A percentile compares a stretch with the other conserved stretches of the same genome.
These are phyloP conservation scores for Scheffersomyces ergatensis DNA, from an alignment of 805 yeast species.

Conservation along the genomic window DNA sequence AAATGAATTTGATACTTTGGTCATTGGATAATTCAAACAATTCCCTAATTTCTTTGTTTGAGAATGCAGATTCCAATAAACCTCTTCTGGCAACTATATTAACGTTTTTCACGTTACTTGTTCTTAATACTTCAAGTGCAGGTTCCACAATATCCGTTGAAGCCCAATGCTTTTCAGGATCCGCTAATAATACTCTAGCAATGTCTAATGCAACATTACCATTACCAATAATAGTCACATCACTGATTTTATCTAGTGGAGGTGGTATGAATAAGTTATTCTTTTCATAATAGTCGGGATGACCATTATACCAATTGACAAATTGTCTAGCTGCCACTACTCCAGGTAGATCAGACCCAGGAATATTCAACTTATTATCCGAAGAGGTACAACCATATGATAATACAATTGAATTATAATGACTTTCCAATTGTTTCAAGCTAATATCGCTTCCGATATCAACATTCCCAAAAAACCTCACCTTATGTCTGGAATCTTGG, in stretches of 20 bases:
- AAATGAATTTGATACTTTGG: slow-evolving; percentile 45
- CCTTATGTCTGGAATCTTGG: slow-evolving; percentile 7
- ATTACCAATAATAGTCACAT: slow-evolving; percentile 86
- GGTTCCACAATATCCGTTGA: slow-evolving; percentile 68
- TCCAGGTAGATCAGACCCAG: slow-evolving; percentile 61
- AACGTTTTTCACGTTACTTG: slow-evolving; percentile 59
- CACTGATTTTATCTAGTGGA: slow-evolving; percentile 57
- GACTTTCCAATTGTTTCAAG: slow-evolving; percentile 45
- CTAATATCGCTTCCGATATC: slow-evolving; percentile 62
- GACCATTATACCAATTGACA: slow-evolving; percentile 97
- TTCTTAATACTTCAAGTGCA: slow-evolving; percentile 55
- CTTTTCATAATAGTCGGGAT: slow-evolving; percentile 54
- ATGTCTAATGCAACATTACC: slow-evolving; percentile 96
- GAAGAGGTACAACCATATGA: slow-evolving; percentile 77
- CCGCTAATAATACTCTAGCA: slow-evolving; percentile 70
- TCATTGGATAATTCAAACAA: slow-evolving; percentile 56
- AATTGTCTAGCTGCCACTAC: slow-evolving; percentile 80
- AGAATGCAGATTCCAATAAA: slow-evolving; percentile 78
- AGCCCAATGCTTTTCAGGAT: slow-evolving; percentile 53
- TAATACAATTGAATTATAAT: slow-evolving; percentile 71
- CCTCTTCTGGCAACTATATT: slow-evolving; percentile 86
- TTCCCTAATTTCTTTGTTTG: slow-evolving; percentile 90
- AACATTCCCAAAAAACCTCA: slow-evolving; percentile 67
- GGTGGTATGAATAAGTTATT: slow-evolving; percentile 38
- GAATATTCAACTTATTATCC: slow-evolving; percentile 53